Conservation (phyloP, 768 basidiomycete species). For the Boletellus sp. region DNA sequence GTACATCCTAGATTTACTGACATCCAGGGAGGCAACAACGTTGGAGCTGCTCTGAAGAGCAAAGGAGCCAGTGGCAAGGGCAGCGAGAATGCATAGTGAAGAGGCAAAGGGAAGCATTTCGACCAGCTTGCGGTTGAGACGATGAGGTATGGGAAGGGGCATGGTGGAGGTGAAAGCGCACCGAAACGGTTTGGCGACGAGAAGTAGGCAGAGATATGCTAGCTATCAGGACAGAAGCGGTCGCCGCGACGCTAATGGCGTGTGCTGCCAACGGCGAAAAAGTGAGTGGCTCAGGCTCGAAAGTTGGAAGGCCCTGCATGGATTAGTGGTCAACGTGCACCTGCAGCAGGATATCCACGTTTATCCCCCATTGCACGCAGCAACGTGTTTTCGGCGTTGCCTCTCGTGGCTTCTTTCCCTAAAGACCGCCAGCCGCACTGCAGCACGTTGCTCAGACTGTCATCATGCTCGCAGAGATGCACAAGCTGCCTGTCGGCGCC, state of each 20-base stretch:
- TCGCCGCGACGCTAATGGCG: conserved; percentile 29
- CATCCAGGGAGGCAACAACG: conserved; percentile 18
- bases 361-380: conserved; percentile 17
- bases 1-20: conserved; percentile 29
- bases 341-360: conserved; percentile 23
- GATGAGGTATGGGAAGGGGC: conserved; percentile 9
- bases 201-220: conserved; percentile 26
- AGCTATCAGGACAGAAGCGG: conserved; percentile 30
- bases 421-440: conserved; percentile 4
- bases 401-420: conserved; percentile 11
- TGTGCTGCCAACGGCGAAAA: conserved; percentile 29
- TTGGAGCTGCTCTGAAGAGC: conserved; percentile 22
- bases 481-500: background rate
- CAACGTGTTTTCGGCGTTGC: conserved; percentile 34
- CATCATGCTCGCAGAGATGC: background rate
- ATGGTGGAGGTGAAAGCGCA: conserved; percentile 20
- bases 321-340: conserved; percentile 24
- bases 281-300: conserved; percentile 25
- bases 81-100: conserved; percentile 32
- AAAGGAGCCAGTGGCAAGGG: conserved; percentile 31
- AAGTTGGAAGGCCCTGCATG: conserved; percentile 31
- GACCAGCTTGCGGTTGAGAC: conserved; percentile 29
- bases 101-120: conserved; percentile 38
- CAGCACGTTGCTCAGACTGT: background rate
- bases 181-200: conserved; percentile 29